Conservation (phyloP, 768 basidiomycete species). For the Tephrocybe sp. region DNA sequence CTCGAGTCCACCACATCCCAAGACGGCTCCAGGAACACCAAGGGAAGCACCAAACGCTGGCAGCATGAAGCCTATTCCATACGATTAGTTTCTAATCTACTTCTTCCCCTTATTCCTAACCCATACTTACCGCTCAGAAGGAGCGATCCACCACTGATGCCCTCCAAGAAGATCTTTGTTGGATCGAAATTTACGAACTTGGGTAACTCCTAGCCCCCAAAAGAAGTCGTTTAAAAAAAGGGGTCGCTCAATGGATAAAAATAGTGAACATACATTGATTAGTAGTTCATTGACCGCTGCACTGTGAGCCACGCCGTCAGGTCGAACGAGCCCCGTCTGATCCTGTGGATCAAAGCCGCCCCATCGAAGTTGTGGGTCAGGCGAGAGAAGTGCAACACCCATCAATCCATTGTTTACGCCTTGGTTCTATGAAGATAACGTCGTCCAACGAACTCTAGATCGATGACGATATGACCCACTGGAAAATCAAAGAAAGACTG, state of each 20-base stretch:
- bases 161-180: constrained; percentile 25
- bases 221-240: neutral
- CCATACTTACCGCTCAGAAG: constrained; percentile 21
- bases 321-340: constrained; percentile 11
- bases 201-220: constrained; percentile 17
- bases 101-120: neutral
- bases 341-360: constrained; percentile 18
- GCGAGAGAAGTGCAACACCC: constrained; percentile 23
- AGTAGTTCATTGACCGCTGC: constrained; percentile 26
- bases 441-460: neutral
- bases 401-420: constrained; percentile 19
- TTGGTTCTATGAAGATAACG: constrained; percentile 14
- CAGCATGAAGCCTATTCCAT: constrained; percentile 22
- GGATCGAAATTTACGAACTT: constrained; percentile 26
- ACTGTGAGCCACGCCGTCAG: constrained; percentile 26
- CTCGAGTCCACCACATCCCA: constrained; percentile 24
- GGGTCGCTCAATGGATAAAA: neutral
- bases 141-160: constrained; percentile 26
- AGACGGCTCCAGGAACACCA: constrained; percentile 21
- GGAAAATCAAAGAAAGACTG: constrained; percentile 24
- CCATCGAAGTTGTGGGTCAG: constrained; percentile 19
- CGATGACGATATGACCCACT: constrained; percentile 11
- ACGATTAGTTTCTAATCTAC: neutral
- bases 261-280: constrained; percentile 14
- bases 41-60: constrained; percentile 23